A percentile compares a stretch with the other conserved stretches of the same genome.
Conservation (phyloP, 1,284 basidiomycete species). For the Golubevia pallescens region DNA sequence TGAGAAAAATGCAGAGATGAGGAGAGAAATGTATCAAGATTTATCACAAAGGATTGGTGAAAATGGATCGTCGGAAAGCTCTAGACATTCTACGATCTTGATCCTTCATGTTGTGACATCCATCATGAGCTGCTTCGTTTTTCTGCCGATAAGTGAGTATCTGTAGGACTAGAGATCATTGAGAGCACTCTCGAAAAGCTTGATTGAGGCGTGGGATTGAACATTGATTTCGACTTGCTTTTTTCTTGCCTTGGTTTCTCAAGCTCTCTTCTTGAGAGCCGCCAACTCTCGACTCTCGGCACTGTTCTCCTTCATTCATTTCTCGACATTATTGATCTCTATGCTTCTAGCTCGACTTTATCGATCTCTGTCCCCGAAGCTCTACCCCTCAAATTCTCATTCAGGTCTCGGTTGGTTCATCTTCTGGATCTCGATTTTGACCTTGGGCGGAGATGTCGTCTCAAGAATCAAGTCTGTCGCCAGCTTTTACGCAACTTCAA, state of each 20-base stretch:
- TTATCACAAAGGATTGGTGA: conserved; percentile 14
- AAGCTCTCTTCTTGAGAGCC: conserved; percentile 38
- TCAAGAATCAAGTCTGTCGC: conserved; percentile 13
- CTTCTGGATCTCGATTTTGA: conserved; percentile 36
- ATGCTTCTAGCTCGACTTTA: conserved; percentile 43
- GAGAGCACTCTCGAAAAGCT: no score
- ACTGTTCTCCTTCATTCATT: conserved; percentile 33
- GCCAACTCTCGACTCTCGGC: conserved; percentile 43
- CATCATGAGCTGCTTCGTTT: conserved; percentile 43
- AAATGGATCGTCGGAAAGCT: conserved; percentile 10
- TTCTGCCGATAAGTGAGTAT: conserved; percentile 38
- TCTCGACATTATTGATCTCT: conserved; percentile 26
- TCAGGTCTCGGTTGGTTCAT: conserved; percentile 38
- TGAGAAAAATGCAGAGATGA: conserved; percentile 13
- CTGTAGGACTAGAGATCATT: no score
- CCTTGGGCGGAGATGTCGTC: conserved; percentile 35
- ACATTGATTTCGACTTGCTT: no score
- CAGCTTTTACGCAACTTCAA: no score
- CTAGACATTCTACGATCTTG: conserved; percentile 27
- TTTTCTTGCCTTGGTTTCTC: background rate
- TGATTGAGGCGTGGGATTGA: background rate
- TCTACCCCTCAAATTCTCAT: conserved; percentile 49
- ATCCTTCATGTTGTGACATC: conserved; percentile 28
- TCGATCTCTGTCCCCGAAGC: conserved; percentile 43
- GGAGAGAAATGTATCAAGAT: conserved; percentile 3